phyloP scores from a whole-genome alignment of 176 grass and related monocot genomes.

The Carex littledalei region DNA sequence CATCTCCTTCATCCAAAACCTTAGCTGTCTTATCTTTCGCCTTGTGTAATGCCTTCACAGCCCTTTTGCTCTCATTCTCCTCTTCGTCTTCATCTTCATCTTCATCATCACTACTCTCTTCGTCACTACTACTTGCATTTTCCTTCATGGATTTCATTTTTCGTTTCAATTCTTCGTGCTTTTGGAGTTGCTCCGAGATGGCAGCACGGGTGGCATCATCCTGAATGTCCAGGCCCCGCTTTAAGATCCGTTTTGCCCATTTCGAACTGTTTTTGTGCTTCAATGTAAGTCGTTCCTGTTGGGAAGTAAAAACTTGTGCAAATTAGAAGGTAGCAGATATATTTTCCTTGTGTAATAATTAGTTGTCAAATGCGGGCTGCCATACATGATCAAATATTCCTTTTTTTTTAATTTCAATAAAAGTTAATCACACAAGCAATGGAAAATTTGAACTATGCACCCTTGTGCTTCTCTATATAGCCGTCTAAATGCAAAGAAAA shows the following conservation, averaged over 20 bases:
- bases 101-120: slow-evolving; percentile 51
- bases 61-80: slow-evolving; percentile 23
- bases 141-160: slow-evolving; percentile 87
- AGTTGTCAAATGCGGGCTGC: neutral
- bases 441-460: neutral
- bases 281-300: slow-evolving; percentile 80
- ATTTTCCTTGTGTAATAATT: neutral
- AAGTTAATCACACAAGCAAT: neutral
- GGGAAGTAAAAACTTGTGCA: slow-evolving; percentile 5
- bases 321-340: neutral
- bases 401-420: neutral
- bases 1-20: slow-evolving; percentile 51
- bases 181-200: slow-evolving; percentile 67
- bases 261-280: slow-evolving; percentile 89
- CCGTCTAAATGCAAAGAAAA: neutral
- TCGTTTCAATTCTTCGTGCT: slow-evolving; percentile 67
- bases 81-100: slow-evolving; percentile 34
- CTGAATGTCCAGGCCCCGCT: slow-evolving; percentile 73
- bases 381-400: neutral
- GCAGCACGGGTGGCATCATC: slow-evolving; percentile 88
- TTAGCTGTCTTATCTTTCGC: slow-evolving; percentile 70
- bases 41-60: slow-evolving; percentile 52
- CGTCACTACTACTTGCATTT: slow-evolving; percentile 60
- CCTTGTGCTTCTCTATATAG: neutral
- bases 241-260: slow-evolving; percentile 79